Percentiles rank a stretch among this genome's conserved stretches.
Evolutionary conservation across 2,329 filamentous ascomycete genomes (phyloP).

Genomic region (Hymenoscyphus salicellus): DNA sequence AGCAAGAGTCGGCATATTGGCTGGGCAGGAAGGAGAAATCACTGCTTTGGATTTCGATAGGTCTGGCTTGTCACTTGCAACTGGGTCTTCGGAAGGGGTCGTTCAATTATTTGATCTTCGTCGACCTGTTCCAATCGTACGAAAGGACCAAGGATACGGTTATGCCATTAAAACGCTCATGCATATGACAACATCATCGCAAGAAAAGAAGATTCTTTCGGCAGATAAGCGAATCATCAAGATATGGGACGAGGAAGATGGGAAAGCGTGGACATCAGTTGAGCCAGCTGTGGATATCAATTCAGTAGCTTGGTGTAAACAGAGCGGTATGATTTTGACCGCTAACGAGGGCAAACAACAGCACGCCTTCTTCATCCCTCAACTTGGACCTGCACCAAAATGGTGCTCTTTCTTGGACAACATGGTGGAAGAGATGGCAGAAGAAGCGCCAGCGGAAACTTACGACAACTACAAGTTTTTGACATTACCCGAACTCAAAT

Average conservation of each 20-base stretch:
- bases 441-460: conserved; percentile 71
- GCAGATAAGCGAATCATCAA: conserved; percentile 96
- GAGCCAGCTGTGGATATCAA: conserved; percentile 95
- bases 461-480: conserved; percentile 99
- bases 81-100: conserved; percentile 83
- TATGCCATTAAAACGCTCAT: conserved; percentile 85
- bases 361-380: conserved; percentile 91
- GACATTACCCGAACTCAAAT: conserved; percentile 79
- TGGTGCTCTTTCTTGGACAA: conserved; percentile 98
- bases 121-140: conserved; percentile 78
- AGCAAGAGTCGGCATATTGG: conserved; percentile 73
- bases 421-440: conserved; percentile 97
- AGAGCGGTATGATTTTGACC: conserved; percentile 91
- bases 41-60: conserved; percentile 84
- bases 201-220: conserved; percentile 84
- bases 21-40: conserved; percentile 67
- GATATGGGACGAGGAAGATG: conserved; percentile 82
- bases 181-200: conserved; percentile 66
- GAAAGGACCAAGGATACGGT: conserved; percentile 94
- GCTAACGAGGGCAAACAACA: conserved; percentile 96
- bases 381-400: conserved; percentile 85
- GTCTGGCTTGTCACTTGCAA: conserved; percentile 79
- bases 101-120: conserved; percentile 90
- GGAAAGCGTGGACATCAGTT: conserved; percentile 89
- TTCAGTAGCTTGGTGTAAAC: conserved; percentile 85